Conservation (phyloP, 164 flowering plant genomes). For the Paratinospora sagittata region DNA sequence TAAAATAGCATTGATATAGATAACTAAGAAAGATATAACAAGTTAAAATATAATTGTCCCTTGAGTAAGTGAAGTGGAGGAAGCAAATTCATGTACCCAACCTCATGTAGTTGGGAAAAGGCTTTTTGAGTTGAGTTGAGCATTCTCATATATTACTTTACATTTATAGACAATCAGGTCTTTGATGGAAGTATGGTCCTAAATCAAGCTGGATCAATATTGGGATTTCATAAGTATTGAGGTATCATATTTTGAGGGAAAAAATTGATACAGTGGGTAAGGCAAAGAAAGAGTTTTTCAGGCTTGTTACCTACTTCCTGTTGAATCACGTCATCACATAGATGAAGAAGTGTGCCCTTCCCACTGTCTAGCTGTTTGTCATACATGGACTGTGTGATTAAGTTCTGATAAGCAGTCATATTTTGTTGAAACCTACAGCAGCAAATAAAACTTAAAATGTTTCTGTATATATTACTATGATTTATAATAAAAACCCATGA, state of each 20-base stretch:
- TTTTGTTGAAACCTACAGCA: constrained; percentile 76
- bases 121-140: too few species aligned
- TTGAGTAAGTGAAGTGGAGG: too few species aligned
- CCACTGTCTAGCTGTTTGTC: constrained; percentile 98
- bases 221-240: not conserved
- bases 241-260: not conserved
- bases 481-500: too few species aligned
- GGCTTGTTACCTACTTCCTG: constrained; percentile 69
- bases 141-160: not conserved
- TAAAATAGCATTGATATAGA: too few species aligned
- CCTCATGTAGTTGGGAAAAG: too few species aligned
- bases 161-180: not conserved
- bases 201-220: not conserved
- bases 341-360: constrained; percentile 91
- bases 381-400: constrained; percentile 95
- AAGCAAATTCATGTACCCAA: too few species aligned
- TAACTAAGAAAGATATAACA: too few species aligned
- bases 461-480: not conserved
- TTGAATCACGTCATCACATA: constrained; percentile 97
- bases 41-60: too few species aligned
- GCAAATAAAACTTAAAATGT: not conserved
- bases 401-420: constrained; percentile 74
- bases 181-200: not conserved
- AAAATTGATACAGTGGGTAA: not conserved
- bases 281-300: not conserved